Base-by-base conservation (phyloP, 2,329 filamentous ascomycete species). In the Penicillium crustosum region DNA sequence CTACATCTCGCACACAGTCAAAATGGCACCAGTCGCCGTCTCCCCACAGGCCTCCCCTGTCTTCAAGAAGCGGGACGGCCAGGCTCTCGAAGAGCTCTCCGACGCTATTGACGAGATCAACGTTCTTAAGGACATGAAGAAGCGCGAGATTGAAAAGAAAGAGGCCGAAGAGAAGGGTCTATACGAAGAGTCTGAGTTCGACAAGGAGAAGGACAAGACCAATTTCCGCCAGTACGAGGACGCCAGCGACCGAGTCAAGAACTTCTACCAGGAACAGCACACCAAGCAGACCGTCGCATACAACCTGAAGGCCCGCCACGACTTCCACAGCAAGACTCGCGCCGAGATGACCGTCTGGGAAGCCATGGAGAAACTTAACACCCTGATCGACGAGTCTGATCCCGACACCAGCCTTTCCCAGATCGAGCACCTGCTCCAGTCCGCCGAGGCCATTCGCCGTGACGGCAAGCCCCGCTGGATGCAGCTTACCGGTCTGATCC, bases 311-410 rank as follows among this genome's bases (percentile, higher is more conserved):
- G 90, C 89, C 15, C 89, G 92, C 55, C 86, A 89, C 66, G 79
- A 83, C 54, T 90, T 91, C 78, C 79, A 86, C 74, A 82, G 81
- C 63, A 84, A 86, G 60, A 83, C 83, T 2, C 85, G 89, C 53
- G 86, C 88, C 17, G 83, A 89, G 74, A 91, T 96, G 89, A 89
- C 87, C 61, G 83, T 96, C 73, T 96, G 91, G 92, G 82, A 95
- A 74, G 92, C 92, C 21, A 94, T 96, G 78, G 90, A 95, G 83
- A 93, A 91, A 77, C 87, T 96, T 70, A 91, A 96, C 82, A 91
- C 89, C 0, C 83, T 96, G 52, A 89, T 96, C 74, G 92, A 96
- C 77, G 90, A 95, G 77, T 92, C 88, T 21, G 92, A 96, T 78
- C 92, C 92, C 1, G 91, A 96, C 78, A 96, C 92, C 45, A 86